Evolutionary conservation across 2,329 filamentous ascomycete genomes (phyloP), one percentile per base, ranked within the genome.

Genomic region (Colletotrichum musicola): DNA sequence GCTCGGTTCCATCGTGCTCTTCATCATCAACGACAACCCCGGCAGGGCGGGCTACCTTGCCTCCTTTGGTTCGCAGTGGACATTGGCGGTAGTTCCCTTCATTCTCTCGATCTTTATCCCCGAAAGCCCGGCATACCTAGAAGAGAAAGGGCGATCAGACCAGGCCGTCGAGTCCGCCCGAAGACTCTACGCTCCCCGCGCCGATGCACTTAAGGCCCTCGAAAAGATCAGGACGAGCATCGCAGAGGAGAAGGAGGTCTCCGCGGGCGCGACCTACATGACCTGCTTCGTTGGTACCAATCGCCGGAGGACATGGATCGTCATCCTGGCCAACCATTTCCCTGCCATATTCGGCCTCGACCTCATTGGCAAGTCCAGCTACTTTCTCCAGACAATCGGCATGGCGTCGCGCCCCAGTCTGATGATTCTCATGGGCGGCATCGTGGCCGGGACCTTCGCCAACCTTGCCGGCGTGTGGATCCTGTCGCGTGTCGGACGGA

Each of bases 281-380:
- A 81, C 83, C 68, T 84, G 81, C 72, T 86, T 86, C 74, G 77
- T 75, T 9, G 78, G 78, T 4, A 74, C 76, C 0, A 80, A 87
- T 55, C 74, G 81, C 1, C 77, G 82, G 2, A 72, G 83, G 16
- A 82, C 82, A 0, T 72, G 79, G 35, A 79, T 84, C 40, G 78
- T 81, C 64, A 73, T 79, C 12, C 81, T 83, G 65, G 80, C 81
- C 1, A 80, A 80, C 53, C 68, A 80, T 4, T 69, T 85, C 2
- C 81, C 83, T 1, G 77, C 79, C 47, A 72, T 84, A 49, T 85
- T 84, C 46, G 84, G 84, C 0, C 75, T 85, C 0, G 76, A 79
- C 0, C 76, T 86, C 4, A 74, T 85, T 1, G 77, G 79, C 1
- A 80, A 80, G 51, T 76, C 78, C 1, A 82, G 79, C 47, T 85